Evolutionary conservation across 1,284 basidiomycete genomes (phyloP), one percentile per base, ranked within the genome.

Genomic region (Polyporus tsugae): DNA sequence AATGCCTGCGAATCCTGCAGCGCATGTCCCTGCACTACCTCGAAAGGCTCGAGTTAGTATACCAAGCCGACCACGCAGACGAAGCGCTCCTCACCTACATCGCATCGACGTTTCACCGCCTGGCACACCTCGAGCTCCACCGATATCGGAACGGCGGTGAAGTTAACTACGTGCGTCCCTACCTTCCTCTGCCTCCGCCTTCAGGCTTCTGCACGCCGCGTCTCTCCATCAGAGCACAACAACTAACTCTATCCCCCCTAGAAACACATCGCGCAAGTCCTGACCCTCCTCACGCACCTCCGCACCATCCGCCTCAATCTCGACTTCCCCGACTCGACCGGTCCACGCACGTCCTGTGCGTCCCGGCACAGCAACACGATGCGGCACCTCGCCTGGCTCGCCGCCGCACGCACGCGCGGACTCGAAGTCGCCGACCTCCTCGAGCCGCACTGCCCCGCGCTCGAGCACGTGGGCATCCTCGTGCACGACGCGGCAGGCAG

Each of bases 41-140:
- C 7, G 42, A 52, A 25, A 53, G 19, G 13, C 44, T 70, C 38
- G 65, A 70, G 46, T 33, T 70, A 36, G 63, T 64, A 0, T 70
- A 70, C 39, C 9, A 46, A 17, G 62, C 49, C 6, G 68, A 66
- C 53, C 49, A 29, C 33, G 52, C 65, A 10, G 62, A 70, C 38
- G 65, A 64, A n/a, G 63, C 60, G 36, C 68, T 70, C n/a, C 59
- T 70, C 13, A 59, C 22, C 33, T 64, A 66, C 42, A 39, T 70
- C 22, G 55, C 65, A 2, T 42, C 33, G 7, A 33, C 65, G 5
- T 66, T 62, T 22, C 62, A 62, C 7, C 44, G 49, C 6, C 68
- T 70, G 15, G 55, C 41, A 2, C 64, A 60, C 6, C 60, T 70
- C 25, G 68, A 70, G 38, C 35, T 70, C 11, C 68, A 66, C 25